Percentiles rank a stretch among this genome's conserved stretches.
Conservation (phyloP, 352 stramenopile species). For the Phytophthora nicotianae region DNA sequence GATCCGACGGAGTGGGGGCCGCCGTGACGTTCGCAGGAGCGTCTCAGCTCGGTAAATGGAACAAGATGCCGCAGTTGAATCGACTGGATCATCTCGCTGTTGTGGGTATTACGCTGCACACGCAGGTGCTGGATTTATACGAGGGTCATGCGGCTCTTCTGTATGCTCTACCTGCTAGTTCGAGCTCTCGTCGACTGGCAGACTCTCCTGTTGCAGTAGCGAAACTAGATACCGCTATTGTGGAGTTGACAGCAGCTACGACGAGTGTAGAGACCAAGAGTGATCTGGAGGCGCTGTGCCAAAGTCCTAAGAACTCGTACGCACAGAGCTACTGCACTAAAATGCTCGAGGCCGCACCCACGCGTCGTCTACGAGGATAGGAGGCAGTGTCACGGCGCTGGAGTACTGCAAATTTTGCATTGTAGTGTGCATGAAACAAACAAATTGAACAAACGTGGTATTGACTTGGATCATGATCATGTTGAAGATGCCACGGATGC, state of each 20-base stretch:
- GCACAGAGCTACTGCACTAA: conserved; percentile 43
- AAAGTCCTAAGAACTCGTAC: conserved; percentile 37
- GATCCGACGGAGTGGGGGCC: conserved; percentile 33
- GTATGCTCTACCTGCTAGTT: conserved; percentile 27
- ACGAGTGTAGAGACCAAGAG: conserved; percentile 40
- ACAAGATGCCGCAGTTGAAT: conserved; percentile 52
- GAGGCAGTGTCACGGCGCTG: background rate
- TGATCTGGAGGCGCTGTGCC: conserved; percentile 35
- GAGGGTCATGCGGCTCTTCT: conserved; percentile 36
- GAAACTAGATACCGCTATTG: conserved; percentile 37
- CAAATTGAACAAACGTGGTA: conserved; percentile 20
- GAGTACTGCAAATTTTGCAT: too few species aligned
- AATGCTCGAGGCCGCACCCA: conserved; percentile 35
- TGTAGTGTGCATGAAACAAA: conserved; percentile 12
- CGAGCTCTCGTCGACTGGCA: conserved; percentile 23
- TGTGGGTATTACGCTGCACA: conserved; percentile 49
- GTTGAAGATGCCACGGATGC: too few species aligned
- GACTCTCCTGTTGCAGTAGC: conserved; percentile 25
- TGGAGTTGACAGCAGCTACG: conserved; percentile 29
- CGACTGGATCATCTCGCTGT: conserved; percentile 54
- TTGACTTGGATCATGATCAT: conserved; percentile 3
- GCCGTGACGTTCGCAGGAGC: conserved; percentile 33
- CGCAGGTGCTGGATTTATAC: conserved; percentile 47
- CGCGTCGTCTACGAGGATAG: conserved; percentile 32
- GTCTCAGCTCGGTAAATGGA: conserved; percentile 54